Base-by-base conservation (phyloP, 148 eudicot species). In the Rhododendron molle region DNA sequence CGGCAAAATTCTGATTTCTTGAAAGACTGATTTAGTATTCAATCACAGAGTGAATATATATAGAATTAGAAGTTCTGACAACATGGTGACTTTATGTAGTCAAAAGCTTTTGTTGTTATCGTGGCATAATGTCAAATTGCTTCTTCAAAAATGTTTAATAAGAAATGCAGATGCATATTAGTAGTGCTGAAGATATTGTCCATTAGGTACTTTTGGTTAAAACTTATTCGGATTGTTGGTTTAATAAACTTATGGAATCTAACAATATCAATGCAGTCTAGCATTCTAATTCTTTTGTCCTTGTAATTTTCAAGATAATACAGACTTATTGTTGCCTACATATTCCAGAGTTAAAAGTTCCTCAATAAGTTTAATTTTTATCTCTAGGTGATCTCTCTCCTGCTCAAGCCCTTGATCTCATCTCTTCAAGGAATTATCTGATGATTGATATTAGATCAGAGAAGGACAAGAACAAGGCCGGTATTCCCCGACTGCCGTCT, bases 391-490 rank as follows among this genome's bases (percentile, higher is more conserved):
- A 83, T 36, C 92, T 97, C 62, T 89, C 98, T 87, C 96, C 98
- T 60, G 96, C 99, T 83, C 99, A 95, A 90, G 89, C 96, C 84
- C 89, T 97, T 88, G 99, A 97, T 89, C 88, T 91, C 86, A 80
- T 97, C 90, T 92, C 91, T 67, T 87, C 96, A 16, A 92, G 90
- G 86, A 94, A 93, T 86, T 89, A 94, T 85, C 71, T 90, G 47
- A 74, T 95, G 93, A 91, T 97, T 77, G 99, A 97, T 91, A 92
- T 95, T 76, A 92, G 98, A 86, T 90, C 98, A 34, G 99, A 97
- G 88, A 95, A 93, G 90, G 99, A 97, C 76, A 97, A 97, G 90
- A 87, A 90, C 92, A 97, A 94, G 89, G 90, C 95, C 74, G 99
- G 99, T 30, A 87, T 97, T 89, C 98, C 99, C 69, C 93, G 91